A percentile compares a stretch with the other conserved stretches of the same genome.
These are phyloP conservation scores for Claviceps digitariae DNA, from an alignment of 2,329 filamentous ascomycete genomes.

Conservation along the genomic window DNA sequence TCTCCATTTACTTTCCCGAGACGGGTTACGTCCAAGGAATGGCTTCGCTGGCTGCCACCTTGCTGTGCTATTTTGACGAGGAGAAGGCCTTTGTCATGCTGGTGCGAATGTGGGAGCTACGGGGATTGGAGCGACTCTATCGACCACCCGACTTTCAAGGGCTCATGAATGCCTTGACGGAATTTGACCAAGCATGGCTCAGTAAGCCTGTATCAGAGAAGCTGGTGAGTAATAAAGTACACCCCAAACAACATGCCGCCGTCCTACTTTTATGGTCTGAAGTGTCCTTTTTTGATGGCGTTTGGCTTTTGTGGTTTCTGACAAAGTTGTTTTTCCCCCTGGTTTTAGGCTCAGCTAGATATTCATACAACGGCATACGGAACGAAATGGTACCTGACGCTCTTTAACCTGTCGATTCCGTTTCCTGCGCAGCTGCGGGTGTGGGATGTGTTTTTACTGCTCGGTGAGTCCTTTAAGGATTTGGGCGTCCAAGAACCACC, in stretches of 20 bases:
- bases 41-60: constrained; percentile 81
- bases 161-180: constrained; percentile 70
- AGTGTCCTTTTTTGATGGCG: neutral
- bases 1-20: constrained; percentile 80
- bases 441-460: constrained; percentile 95
- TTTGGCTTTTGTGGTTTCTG: no score
- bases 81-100: constrained; percentile 92
- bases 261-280: no score
- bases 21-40: constrained; percentile 97
- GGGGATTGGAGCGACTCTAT: constrained; percentile 77
- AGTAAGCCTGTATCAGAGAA: constrained; percentile 67
- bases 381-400: constrained; percentile 90
- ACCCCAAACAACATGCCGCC: no score
- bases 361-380: constrained; percentile 90
- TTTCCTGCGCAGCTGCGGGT: constrained; percentile 89
- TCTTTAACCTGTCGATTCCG: constrained; percentile 94
- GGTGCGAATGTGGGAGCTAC: constrained; percentile 81
- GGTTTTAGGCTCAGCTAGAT: constrained; percentile 57
- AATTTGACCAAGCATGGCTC: constrained; percentile 80
- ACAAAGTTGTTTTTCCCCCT: no score
- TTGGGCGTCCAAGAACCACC: neutral
- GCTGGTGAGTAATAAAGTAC: constrained; percentile 58
- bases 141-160: constrained; percentile 63
- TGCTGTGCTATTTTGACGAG: constrained; percentile 95
- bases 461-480: constrained; percentile 36